Evolutionary conservation across 352 stramenopile genomes (phyloP).

Genomic region (Phytophthora idaei): DNA sequence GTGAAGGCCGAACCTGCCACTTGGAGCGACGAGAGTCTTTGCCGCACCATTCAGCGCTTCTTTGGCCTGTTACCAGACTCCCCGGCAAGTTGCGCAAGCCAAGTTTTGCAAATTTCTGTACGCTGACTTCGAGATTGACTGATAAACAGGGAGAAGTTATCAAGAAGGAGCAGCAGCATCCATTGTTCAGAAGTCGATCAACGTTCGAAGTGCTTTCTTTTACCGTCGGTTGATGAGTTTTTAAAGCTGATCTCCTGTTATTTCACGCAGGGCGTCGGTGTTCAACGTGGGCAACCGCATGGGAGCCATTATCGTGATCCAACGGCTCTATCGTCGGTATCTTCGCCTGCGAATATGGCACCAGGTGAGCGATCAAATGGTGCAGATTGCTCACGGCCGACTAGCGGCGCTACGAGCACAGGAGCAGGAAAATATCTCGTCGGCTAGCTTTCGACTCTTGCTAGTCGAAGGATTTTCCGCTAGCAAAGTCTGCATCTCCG

Average conservation of each 20-base stretch:
- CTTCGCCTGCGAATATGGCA: slow-evolving; percentile 50
- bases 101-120: not conserved
- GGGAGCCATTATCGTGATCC: slow-evolving; percentile 29
- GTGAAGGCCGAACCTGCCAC: slow-evolving; percentile 45
- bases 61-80: slow-evolving; percentile 66
- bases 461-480: slow-evolving; percentile 60
- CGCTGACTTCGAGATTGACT: not conserved
- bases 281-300: slow-evolving; percentile 25
- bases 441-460: slow-evolving; percentile 58
- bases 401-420: slow-evolving; percentile 27
- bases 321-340: slow-evolving; percentile 54
- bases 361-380: slow-evolving; percentile 39
- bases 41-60: slow-evolving; percentile 59
- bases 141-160: slow-evolving; percentile 35
- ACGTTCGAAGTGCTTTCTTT: slow-evolving; percentile 24
- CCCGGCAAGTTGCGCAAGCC: slow-evolving; percentile 21
- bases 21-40: slow-evolving; percentile 65
- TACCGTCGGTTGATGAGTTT: not conserved
- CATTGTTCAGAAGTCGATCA: slow-evolving; percentile 34
- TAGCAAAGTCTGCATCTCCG: slow-evolving; percentile 75
- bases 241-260: not conserved
- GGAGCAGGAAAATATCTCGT: slow-evolving; percentile 51
- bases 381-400: slow-evolving; percentile 46
- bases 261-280: slow-evolving; percentile 19
- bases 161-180: slow-evolving; percentile 51